Base-by-base conservation (phyloP, 768 basidiomycete genomes). In the Leccinum variicolor region DNA sequence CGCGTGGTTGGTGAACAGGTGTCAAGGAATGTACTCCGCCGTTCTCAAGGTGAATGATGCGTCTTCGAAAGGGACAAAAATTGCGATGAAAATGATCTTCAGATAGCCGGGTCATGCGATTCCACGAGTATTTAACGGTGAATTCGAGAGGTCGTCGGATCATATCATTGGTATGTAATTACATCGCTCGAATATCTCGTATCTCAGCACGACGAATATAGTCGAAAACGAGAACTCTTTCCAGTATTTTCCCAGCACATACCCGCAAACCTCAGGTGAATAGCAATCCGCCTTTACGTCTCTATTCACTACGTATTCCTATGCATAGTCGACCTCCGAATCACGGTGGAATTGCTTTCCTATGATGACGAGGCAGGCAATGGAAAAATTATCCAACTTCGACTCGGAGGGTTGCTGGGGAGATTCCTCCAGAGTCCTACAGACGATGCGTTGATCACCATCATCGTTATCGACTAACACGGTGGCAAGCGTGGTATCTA, bases 1-100 rank as follows among this genome's bases (percentile, higher is more conserved):
- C 36, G 96, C 96, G 7, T 99, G 96, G 96, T 77, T 98, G 43
- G 89, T 90, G 46, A 89, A 94, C 77, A 82, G 98, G 95, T 6
- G 86, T 98, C 33, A 75, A 90, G 60, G 97, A 98, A 66, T 96
- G 94, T 67, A 86, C 87, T 50, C 75, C 98, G 59, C n/a, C n/a
- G n/a, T n/a, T n/a, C n/a, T 99, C 94, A 31, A 90, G 91, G 88
- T 85, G 64, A 11, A 71, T 45, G 29, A 10, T 17, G 9, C 45
- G 10, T n/a, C 39, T 33, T 25, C 7, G 13, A 21, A 41, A 52
- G 31, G 39, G 26, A 19, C 6, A 47, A 25, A 28, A 9, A n/a
- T 11, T 25, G 49, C 63, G 53, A 72, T 19, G 15, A 39, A n/a
- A 17, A 39, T 9, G 6, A 39, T 52, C n/a, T 58, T 19, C 54